phyloP scores from a whole-genome alignment of 352 stramenopile species.

The Globisporangium splendens region DNA sequence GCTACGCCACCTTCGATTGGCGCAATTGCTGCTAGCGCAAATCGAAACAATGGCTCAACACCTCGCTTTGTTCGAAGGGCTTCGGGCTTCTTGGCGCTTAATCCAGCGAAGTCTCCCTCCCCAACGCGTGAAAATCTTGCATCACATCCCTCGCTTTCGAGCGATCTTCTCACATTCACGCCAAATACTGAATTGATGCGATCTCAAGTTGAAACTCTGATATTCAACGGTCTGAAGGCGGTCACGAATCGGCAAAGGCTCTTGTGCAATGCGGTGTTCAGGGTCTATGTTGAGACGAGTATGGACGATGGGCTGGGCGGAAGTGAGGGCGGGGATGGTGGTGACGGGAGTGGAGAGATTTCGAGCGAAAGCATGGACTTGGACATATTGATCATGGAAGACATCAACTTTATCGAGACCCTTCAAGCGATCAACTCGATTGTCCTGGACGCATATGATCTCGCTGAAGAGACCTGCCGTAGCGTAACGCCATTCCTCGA shows the following conservation, averaged over 20 bases:
- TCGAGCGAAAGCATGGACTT: conserved; percentile 55
- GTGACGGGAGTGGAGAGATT: conserved; percentile 24
- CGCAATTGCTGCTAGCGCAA: neutral
- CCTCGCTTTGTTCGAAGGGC: conserved; percentile 15
- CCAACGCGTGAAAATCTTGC: conserved; percentile 1
- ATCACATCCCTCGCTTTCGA: conserved; percentile 4
- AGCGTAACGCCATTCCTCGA: conserved; percentile 70
- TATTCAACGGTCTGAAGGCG: conserved; percentile 64
- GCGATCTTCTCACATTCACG: conserved; percentile 42
- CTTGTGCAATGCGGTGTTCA: conserved; percentile 63
- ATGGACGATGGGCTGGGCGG: conserved; percentile 37
- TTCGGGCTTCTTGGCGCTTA: conserved; percentile 19
- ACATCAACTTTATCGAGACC: conserved; percentile 50
- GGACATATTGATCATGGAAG: conserved; percentile 81
- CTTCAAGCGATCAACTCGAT: conserved; percentile 49
- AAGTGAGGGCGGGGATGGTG: conserved; percentile 37
- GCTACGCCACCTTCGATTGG: conserved; percentile 16
- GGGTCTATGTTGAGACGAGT: conserved; percentile 56
- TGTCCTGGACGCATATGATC: conserved; percentile 48
- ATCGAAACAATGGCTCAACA: neutral
- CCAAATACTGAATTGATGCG: conserved; percentile 52
- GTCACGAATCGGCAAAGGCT: conserved; percentile 63
- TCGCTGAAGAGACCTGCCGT: conserved; percentile 45
- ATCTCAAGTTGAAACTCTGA: conserved; percentile 60
- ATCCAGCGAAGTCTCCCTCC: conserved; percentile 4